Base-by-base conservation (phyloP, 2,329 filamentous ascomycete genomes). In the Fusarium brevicatenulatum region DNA sequence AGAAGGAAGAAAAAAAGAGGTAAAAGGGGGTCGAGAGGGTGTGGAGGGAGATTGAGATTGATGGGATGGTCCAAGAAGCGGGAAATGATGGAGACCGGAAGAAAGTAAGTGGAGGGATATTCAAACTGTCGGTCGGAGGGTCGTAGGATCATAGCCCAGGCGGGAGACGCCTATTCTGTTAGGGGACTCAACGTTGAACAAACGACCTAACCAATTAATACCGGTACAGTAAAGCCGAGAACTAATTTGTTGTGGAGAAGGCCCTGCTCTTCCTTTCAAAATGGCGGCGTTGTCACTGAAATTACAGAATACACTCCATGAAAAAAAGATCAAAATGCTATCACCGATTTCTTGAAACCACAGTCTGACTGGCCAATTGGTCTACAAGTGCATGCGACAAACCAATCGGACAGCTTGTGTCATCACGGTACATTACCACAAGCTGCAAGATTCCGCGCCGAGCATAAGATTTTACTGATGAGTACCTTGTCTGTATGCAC, bases 101-200 rank as follows among this genome's bases (percentile, higher is more conserved):
- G 37, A 60, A 73, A 72, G 71, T 74, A 73, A 72, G 71, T 74
- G 71, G 71, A 73, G 70, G 63, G 62, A 73, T 58, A 63, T 60
- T 58, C 62, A 68, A 73, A 73, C n/a, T 62, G 72, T 68, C 60
- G 72, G 68, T 72, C 66, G 66, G 66, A 67, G 56, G 53, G 44
- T 64, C 32, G 54, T 52, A 62, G 66, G 50, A 47, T 47, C 43
- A 64, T 42, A 19, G 30, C 30, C 30, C 32, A 34, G 23, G 47
- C 47, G 47, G 47, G 23, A 23, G 34, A 36, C 49, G 34, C 34
- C 50, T 54, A 30, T 40, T 54, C 34, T 54, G 5, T 40, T 39
- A 28, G 34, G 50, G 50, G 50, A 54, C 23, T 54, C 15, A 40
- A 9, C 50, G 23, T 25, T 36, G 18, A 36, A 36, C 16, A 52